Base-by-base conservation (phyloP, 305 asterid genomes). In the Rubia peregrina region DNA sequence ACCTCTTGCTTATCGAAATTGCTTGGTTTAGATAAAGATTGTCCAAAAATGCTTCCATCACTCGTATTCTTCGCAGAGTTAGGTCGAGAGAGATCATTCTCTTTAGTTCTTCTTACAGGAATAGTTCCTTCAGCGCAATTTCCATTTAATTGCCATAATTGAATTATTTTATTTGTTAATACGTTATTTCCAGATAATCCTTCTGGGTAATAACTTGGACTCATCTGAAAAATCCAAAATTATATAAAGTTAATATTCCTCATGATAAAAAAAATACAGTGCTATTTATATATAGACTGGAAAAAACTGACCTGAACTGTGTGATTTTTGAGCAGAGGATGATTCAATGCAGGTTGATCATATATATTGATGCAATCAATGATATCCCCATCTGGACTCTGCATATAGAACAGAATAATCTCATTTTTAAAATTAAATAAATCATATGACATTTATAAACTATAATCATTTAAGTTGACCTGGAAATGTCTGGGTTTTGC, bases 301-400 rank as follows among this genome's bases (percentile, higher is more conserved):
- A 57, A 6, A 21, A 14, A 11, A 19, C 30, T 10, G 11, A 63
- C 68, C 68, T 36, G 78, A 64, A 79, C 70, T 57, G 61, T 70
- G 69, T 76, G 83, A 60, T 73, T 67, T 56, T 73, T 79, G 49
- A 79, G 77, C 40, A 75, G 70, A 13, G 83, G 83, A 53, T 79
- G 80, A 66, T 80, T 80, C 57, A 80, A 66, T 30, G 83, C 83
- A 48, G 76, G 81, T 46, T 78, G 81, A 3, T 68, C 65, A 68
- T 76, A 64, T 16, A 79, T 72, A 48, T 69, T 65, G 6, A 74
- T 77, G 64, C 84, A 80, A 70, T 80, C 84, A 46, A 80, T 77
- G 17, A 72, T 65, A 67, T 80, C 84, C 7, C 82, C 84, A 66
- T 80, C 84, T 48, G 80, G 70, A 71, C 84, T 80, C 84, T 63